Evolutionary conservation across 495 filamentous ascomycete genomes (phyloP), one percentile per base, ranked within the genome.

Genomic region (Clohesyomyces aquaticus): DNA sequence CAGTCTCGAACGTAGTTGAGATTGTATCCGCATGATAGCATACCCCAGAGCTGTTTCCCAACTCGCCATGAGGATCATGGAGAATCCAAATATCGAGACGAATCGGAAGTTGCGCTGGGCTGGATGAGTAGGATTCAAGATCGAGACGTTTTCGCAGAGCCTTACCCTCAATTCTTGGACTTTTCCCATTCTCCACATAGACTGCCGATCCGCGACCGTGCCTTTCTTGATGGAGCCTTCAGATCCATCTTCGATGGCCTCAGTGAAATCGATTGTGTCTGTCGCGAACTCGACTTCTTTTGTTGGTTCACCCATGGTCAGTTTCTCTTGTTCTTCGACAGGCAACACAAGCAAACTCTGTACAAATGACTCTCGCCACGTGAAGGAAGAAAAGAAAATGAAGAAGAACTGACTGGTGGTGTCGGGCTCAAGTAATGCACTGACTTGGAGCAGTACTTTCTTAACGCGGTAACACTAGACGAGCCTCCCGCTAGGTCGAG

Each of bases 41-140:
- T 45, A 60, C 60, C 61, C 18, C 21, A 65, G 26, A n/a, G 47
- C 32, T n/a, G 57, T 59, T 26, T 69, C 66, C 63, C 66, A 69
- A 22, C 55, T 56, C 3, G 59, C 45, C 59, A 70, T 54, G 4
- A 70, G 42, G 21, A 70, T 59, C 67, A 70, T 70, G 32, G 67
- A 57, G 50, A 69, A 70, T 26, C 67, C 67, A 38, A 70, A 70
- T 0, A 70, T 70, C 12, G 67, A 68, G 23, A 70, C 50, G 59
- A 70, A 70, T 26, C 59, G 50, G 53, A 70, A 70, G 65, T 70
- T 70, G 23, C 66, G 63, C 63, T 56, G 26, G 28, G 35, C 42
- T 32, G 23, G n/a, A 54, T 47, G 46, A 27, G 9, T 14, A 47
- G 14, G 23, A 56, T 32, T 16, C 25, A 27, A 38, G 14, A 55